These are phyloP conservation scores for Pythium rishiriense DNA, from an alignment of 352 stramenopile species.

Conservation along the genomic window DNA sequence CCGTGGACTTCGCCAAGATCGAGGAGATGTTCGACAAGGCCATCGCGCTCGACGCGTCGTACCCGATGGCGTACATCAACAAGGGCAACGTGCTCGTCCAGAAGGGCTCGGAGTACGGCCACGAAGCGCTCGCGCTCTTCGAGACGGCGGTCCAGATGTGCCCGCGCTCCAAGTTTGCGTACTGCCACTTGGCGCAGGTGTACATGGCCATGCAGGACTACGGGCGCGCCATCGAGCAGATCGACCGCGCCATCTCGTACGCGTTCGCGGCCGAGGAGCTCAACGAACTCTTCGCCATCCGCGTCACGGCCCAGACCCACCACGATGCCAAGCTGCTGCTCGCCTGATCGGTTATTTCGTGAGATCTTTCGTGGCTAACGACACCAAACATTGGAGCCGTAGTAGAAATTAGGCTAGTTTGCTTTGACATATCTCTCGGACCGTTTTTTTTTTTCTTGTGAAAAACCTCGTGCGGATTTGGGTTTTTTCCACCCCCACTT, in stretches of 20 bases:
- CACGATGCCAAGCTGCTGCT: conserved; percentile 67
- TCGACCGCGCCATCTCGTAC: conserved; percentile 72
- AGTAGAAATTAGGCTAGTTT: no score
- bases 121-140: conserved; percentile 71
- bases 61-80: conserved; percentile 89
- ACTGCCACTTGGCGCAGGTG: conserved; percentile 81
- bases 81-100: conserved; percentile 80
- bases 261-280: conserved; percentile 77
- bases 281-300: conserved; percentile 77
- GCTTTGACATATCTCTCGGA: not conserved
- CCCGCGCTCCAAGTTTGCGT: conserved; percentile 80
- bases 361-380: no score
- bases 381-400: no score
- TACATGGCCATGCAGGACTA: conserved; percentile 89
- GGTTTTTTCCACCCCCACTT: conserved; percentile 3
- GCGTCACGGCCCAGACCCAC: conserved; percentile 77
- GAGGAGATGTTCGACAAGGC: conserved; percentile 83
- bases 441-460: not conserved
- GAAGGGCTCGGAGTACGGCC: conserved; percentile 67
- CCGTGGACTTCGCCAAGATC: conserved; percentile 56
- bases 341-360: conserved; percentile 22
- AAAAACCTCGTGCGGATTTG: not conserved
- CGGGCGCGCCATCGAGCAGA: conserved; percentile 74
- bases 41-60: conserved; percentile 74
- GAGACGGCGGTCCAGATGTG: conserved; percentile 78